phyloP scores from a whole-genome alignment of 441 rosid genomes.

The Adansonia grandidieri region DNA sequence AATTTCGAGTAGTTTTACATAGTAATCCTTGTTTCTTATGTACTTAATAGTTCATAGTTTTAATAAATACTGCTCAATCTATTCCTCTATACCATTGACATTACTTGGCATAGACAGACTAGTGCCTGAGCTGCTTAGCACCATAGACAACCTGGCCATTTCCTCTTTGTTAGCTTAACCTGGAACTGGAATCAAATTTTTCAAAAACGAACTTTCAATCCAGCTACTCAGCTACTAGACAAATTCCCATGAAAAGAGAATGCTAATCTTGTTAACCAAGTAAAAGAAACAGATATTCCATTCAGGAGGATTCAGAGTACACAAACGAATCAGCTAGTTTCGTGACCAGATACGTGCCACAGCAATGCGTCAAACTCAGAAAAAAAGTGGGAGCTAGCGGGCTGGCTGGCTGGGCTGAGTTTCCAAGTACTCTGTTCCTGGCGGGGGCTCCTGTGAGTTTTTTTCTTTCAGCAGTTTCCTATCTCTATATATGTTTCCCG shows the following conservation, averaged over 20 bases:
- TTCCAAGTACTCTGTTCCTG: background rate
- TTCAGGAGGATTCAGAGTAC: background rate
- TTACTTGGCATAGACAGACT: background rate
- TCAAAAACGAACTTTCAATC: background rate
- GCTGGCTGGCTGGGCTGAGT: background rate
- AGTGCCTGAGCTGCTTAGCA: background rate
- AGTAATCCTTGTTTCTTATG: background rate
- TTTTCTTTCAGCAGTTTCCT: conserved; percentile 11
- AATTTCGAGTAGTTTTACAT: background rate
- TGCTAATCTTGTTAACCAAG: conserved; percentile 1
- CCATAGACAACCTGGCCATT: background rate
- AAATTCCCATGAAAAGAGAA: background rate
- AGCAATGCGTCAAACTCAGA: conserved; percentile 2
- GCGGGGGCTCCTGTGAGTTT: background rate
- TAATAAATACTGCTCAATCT: background rate
- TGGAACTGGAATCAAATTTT: background rate
- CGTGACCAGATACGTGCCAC: background rate
- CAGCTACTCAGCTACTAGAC: background rate
- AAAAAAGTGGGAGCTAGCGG: background rate
- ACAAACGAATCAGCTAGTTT: background rate
- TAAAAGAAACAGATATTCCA: background rate
- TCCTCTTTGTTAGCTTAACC: conserved; percentile 3
- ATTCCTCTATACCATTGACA: background rate
- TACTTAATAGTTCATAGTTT: background rate
- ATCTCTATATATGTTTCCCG: conserved; percentile 33